Evolutionary conservation across 768 basidiomycete species (phyloP).

Genomic region (Hirschioporus abietinus): DNA sequence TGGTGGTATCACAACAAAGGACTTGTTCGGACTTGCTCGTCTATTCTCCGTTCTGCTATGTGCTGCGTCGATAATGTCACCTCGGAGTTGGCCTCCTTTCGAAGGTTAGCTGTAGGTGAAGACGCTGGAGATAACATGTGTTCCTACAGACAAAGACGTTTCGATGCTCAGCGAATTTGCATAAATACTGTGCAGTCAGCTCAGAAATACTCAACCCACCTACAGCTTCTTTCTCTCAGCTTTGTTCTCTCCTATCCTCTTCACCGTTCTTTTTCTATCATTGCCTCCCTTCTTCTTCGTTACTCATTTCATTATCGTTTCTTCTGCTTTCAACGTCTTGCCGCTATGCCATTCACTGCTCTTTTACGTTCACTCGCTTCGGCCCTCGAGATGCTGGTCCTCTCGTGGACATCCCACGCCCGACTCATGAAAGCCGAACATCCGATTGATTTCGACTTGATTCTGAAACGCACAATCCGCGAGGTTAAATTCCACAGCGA

Average conservation of each 20-base stretch:
- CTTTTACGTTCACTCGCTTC: not conserved
- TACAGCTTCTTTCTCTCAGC: not conserved
- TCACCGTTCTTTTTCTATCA: not conserved
- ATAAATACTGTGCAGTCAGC: not conserved
- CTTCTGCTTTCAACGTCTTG: not conserved
- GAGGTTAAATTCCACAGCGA: slow-evolving; percentile 3
- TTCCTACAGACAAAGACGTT: not conserved
- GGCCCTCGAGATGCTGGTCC: slow-evolving; percentile 1
- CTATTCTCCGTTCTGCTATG: not conserved
- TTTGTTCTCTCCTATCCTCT: not conserved
- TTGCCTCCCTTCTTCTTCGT: not conserved
- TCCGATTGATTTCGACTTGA: not conserved
- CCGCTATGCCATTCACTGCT: not conserved
- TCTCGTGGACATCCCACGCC: slow-evolving; percentile 3
- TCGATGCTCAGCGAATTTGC: not conserved
- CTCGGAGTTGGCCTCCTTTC: not conserved
- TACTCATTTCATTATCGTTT: not conserved
- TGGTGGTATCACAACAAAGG: not conserved
- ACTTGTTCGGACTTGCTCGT: not conserved
- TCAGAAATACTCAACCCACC: not conserved
- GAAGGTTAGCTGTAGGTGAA: not conserved
- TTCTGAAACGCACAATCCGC: not conserved
- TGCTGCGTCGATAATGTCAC: not conserved
- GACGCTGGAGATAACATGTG: not conserved
- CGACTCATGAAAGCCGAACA: not conserved